Evolutionary conservation across 345 rosid genomes (phyloP).

Genomic region (Eucalyptus erythrocorys): DNA sequence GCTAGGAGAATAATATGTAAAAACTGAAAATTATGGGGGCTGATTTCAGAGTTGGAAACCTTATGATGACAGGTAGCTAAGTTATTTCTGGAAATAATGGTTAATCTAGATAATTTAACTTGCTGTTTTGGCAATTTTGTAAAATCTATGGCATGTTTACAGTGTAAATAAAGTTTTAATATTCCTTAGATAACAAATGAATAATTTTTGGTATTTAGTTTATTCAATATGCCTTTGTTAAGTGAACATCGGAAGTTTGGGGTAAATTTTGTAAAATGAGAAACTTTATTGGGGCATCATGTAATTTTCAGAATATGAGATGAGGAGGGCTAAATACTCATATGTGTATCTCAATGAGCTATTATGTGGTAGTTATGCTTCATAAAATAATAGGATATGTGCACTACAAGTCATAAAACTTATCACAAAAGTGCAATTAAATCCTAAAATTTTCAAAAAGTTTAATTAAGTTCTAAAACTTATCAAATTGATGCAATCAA

Average conservation of each 20-base stretch:
- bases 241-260: not conserved
- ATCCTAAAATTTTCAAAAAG: too few species aligned
- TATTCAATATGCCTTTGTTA: not conserved
- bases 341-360: too few species aligned
- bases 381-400: too few species aligned
- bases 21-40: not conserved
- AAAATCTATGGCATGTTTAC: not conserved
- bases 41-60: not conserved
- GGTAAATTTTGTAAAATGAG: not conserved
- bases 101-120: not conserved
- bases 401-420: too few species aligned
- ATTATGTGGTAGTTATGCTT: too few species aligned
- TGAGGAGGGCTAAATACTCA: too few species aligned
- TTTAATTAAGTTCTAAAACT: too few species aligned
- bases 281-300: not conserved
- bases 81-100: not conserved
- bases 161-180: not conserved
- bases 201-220: not conserved
- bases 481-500: accelerated
- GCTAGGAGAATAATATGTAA: not conserved
- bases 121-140: not conserved
- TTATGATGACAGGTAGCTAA: not conserved
- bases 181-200: not conserved
- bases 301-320: not conserved
- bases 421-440: too few species aligned